Evolutionary conservation across 2,329 filamentous ascomycete genomes (phyloP).

Genomic region (Talaromyces sp.): DNA sequence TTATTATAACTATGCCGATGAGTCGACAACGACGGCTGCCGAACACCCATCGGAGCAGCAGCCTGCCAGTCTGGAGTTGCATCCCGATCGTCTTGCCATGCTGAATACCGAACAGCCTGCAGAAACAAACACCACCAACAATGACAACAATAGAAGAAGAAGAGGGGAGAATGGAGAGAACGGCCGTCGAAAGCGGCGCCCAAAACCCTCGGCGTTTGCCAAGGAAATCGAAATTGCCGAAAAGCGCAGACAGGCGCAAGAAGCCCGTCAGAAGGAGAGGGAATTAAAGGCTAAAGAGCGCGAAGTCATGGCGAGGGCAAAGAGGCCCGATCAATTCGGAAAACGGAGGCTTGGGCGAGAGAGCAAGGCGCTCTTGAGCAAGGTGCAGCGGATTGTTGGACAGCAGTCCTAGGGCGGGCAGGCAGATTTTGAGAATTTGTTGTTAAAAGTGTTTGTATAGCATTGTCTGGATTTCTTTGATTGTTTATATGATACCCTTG

Average conservation of each 20-base stretch:
- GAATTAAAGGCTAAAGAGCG: slow-evolving; percentile 69
- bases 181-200: slow-evolving; percentile 27
- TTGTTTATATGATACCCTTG: slow-evolving; percentile 8
- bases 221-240: slow-evolving; percentile 66
- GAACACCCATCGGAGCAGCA: slow-evolving; percentile 13
- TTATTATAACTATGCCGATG: slow-evolving; percentile 24
- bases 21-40: slow-evolving; percentile 10
- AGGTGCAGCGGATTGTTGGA: slow-evolving; percentile 67
- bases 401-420: slow-evolving; percentile 13
- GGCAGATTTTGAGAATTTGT: background rate
- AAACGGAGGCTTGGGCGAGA: slow-evolving; percentile 77
- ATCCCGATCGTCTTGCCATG: slow-evolving; percentile 57
- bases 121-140: background rate
- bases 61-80: slow-evolving; percentile 46
- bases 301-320: slow-evolving; percentile 57
- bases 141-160: slow-evolving; percentile 16
- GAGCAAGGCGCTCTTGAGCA: slow-evolving; percentile 70
- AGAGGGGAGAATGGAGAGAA: background rate
- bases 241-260: slow-evolving; percentile 52
- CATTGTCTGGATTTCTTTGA: background rate
- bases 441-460: background rate
- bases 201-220: slow-evolving; percentile 50
- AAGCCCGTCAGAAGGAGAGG: slow-evolving; percentile 60
- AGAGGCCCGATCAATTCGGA: slow-evolving; percentile 59
- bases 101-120: slow-evolving; percentile 37